Evolutionary conservation across 768 basidiomycete species (phyloP).

Genomic region (Clavulina sp.): DNA sequence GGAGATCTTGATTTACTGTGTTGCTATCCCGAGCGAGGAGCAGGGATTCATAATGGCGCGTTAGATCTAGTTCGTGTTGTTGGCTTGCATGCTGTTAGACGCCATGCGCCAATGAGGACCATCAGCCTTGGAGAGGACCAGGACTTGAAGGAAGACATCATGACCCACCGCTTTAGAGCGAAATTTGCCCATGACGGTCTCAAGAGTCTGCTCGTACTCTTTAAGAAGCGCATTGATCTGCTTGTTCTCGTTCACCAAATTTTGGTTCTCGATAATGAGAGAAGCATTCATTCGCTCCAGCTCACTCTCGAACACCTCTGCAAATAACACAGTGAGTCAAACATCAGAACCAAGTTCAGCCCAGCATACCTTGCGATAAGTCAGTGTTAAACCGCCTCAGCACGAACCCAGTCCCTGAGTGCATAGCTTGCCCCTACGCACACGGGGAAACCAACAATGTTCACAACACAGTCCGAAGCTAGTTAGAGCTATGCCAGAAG

Average conservation of each 20-base stretch:
- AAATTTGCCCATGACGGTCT: constrained; percentile 94
- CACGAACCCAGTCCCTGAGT: constrained; percentile 55
- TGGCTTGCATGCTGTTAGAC: constrained; percentile 63
- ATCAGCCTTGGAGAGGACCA: neutral
- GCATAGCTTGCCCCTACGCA: constrained; percentile 50
- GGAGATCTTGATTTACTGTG: constrained; percentile 35
- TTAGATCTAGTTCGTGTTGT: constrained; percentile 72
- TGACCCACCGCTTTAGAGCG: constrained; percentile 68
- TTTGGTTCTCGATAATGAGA: constrained; percentile 85
- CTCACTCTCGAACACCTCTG: constrained; percentile 86
- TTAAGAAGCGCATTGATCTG: constrained; percentile 76
- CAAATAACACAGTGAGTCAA: constrained; percentile 2
- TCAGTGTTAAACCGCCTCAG: constrained; percentile 77
- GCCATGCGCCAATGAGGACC: neutral
- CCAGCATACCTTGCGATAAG: constrained; percentile 52
- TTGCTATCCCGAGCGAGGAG: constrained; percentile 51
- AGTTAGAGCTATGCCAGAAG: no score
- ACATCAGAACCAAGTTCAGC: neutral
- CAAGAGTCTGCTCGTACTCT: constrained; percentile 89
- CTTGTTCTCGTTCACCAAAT: constrained; percentile 84
- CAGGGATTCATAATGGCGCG: constrained; percentile 77
- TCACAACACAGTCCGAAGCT: neutral
- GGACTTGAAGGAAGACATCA: neutral
- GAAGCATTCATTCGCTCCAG: constrained; percentile 80
- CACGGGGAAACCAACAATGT: neutral